phyloP scores from a whole-genome alignment of 2,329 filamentous ascomycete species.

The Seiridium cupressi region DNA sequence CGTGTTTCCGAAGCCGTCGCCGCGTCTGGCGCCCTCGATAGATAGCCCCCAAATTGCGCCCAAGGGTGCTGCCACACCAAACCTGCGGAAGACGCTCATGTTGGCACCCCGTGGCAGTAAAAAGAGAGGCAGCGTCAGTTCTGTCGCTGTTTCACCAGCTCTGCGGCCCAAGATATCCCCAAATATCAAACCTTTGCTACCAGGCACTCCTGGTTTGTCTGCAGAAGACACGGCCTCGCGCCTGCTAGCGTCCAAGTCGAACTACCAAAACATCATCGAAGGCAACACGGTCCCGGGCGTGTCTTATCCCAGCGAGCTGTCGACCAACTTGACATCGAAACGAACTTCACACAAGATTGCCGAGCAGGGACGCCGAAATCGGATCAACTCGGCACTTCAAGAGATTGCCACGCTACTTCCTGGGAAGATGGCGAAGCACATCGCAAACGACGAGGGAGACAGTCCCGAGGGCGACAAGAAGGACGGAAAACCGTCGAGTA shows the following conservation, averaged over 20 bases:
- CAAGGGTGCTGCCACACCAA: constrained; percentile 42
- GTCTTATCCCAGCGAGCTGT: constrained; percentile 85
- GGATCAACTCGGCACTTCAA: constrained; percentile 90
- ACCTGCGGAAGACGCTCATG: constrained; percentile 52
- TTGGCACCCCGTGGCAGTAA: constrained; percentile 58
- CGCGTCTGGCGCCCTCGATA: constrained; percentile 49
- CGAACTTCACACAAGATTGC: constrained; percentile 97
- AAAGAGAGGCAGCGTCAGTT: constrained; percentile 70
- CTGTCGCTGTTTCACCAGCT: constrained; percentile 80
- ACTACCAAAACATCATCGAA: constrained; percentile 96
- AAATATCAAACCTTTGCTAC: constrained; percentile 87
- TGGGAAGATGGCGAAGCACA: constrained; percentile 41
- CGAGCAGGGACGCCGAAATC: constrained; percentile 90
- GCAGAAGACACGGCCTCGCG: constrained; percentile 64
- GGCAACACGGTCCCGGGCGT: constrained; percentile 88
- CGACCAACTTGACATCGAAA: constrained; percentile 92
- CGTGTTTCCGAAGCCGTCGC: constrained; percentile 36
- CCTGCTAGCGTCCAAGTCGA: constrained; percentile 88
- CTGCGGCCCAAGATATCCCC: constrained; percentile 87
- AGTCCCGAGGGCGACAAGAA: constrained; percentile 48
- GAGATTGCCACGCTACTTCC: constrained; percentile 90
- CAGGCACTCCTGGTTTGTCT: constrained; percentile 51
- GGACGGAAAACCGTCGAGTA: constrained; percentile 39
- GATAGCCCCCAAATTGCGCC: constrained; percentile 66
- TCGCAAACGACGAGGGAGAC: constrained; percentile 43